Conservation (phyloP, 192 early-diverging fungal species). For the Diversispora eburnea region DNA sequence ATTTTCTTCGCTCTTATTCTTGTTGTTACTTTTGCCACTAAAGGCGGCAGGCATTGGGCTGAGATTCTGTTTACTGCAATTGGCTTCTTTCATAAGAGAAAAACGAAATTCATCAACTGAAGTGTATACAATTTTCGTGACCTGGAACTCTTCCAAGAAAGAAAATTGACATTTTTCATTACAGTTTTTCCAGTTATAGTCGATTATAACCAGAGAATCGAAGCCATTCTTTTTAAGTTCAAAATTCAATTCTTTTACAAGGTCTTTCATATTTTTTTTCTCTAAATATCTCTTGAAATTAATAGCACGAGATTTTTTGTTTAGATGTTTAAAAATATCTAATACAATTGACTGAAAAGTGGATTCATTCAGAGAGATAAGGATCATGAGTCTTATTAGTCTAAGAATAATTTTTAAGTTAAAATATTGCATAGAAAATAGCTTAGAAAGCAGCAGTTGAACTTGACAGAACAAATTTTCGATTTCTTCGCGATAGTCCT, state of each 20-base stretch:
- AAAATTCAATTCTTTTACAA: background rate
- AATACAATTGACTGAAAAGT: background rate
- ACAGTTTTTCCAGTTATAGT: background rate
- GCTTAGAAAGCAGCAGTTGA: background rate
- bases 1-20: background rate
- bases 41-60: background rate
- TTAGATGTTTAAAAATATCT: background rate
- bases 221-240: constrained; percentile 7
- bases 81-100: background rate
- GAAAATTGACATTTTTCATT: background rate
- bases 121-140: constrained; percentile 1
- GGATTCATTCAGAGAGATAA: constrained; percentile 17
- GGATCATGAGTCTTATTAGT: constrained; percentile 10
- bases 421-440: background rate
- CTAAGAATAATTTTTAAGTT: background rate
- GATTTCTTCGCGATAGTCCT: background rate
- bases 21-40: background rate
- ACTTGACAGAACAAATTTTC: background rate
- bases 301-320: background rate
- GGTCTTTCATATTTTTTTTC: background rate
- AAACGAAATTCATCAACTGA: background rate
- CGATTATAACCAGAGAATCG: constrained; percentile 18
- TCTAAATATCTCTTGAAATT: background rate
- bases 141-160: background rate
- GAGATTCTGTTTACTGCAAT: background rate